Evolutionary conservation across 2,329 filamentous ascomycete genomes (phyloP).

Genomic region (Xylariaceae sp.): DNA sequence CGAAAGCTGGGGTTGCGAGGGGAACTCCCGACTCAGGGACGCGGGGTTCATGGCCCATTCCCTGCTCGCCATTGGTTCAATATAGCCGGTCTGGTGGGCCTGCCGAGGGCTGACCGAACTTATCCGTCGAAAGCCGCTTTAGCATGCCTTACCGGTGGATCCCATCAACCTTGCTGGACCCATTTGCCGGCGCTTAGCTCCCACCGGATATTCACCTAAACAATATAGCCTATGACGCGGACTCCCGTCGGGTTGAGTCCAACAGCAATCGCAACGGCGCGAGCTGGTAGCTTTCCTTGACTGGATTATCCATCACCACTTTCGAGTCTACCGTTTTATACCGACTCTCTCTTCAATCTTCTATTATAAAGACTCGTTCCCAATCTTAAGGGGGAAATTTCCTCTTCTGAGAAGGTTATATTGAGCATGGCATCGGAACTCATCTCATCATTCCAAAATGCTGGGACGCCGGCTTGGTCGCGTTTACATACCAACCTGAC

Average conservation of each 20-base stretch:
- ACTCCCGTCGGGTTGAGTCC: not conserved
- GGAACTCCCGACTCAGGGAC: not conserved
- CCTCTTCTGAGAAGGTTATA: too few relatives aligned
- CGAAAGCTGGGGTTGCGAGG: not conserved
- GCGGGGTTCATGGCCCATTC: not conserved
- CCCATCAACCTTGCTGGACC: not conserved
- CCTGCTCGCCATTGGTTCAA: not conserved
- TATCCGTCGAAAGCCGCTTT: conserved; percentile 17
- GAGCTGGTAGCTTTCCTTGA: too few relatives aligned
- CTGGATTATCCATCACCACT: too few relatives aligned
- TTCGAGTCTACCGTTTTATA: too few relatives aligned
- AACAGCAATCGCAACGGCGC: too few relatives aligned
- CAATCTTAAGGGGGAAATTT: too few relatives aligned
- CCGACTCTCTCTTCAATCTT: too few relatives aligned
- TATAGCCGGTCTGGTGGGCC: not conserved
- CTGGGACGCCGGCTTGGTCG: too few relatives aligned
- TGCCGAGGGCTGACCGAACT: conserved; percentile 7
- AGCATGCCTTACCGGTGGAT: not conserved
- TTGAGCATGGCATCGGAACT: too few relatives aligned
- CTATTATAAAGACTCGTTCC: too few relatives aligned
- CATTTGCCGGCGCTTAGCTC: not conserved
- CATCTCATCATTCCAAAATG: too few relatives aligned
- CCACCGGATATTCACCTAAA: not conserved
- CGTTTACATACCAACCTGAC: too few relatives aligned
- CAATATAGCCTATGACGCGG: not conserved